Base-by-base conservation (phyloP, 805 yeast genomes). In the Saturnispora zaruensis region DNA sequence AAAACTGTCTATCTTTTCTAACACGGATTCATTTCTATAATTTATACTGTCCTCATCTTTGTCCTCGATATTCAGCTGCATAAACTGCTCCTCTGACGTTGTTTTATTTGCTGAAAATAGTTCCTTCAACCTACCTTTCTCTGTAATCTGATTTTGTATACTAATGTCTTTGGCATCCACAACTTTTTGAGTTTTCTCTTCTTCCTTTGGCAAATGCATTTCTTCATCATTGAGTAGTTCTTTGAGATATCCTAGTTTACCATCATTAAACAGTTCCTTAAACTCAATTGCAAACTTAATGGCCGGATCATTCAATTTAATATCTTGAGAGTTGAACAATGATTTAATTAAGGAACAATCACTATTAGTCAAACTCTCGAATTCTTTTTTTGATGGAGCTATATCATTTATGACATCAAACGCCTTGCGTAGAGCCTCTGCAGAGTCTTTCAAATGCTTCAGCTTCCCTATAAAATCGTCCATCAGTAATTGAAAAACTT, bases 261-360 rank as follows among this genome's bases (percentile, higher is more conserved):
- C 78, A 7, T 69, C 51, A 23, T 72, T 66, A 55, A 82, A 70
- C 37, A 79, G 62, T 1, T 80, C 67, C 58, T 81, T 81, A 51
- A 87, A 61, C 50, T 72, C 70, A 0, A 86, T 71, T 0, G 87
- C 87, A 28, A 85, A 62, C 45, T 73, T 72, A 23, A 87, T 59
- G 45, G 81, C 75, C 33, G 74, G 72, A 57, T 71, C 75, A 46
- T 79, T 23, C 5, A 54, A 26, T 28, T 72, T 20, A 73, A 63
- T 42, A 82, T 60, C 14, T 80, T 76, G 37, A 11, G 50, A 44
- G 16, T 40, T 30, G 5, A 54, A 44, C 5, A 51, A n/a, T 5
- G 46, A n/a, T 18, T 41, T 40, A 44, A 37, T 20, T 51, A 49
- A 18, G 42, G 48, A 11, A 63, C 56, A 6, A 72, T 49, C 41